These are phyloP conservation scores for Penicillium palitans DNA, from an alignment of 2,329 filamentous ascomycete genomes.

Conservation along the genomic window DNA sequence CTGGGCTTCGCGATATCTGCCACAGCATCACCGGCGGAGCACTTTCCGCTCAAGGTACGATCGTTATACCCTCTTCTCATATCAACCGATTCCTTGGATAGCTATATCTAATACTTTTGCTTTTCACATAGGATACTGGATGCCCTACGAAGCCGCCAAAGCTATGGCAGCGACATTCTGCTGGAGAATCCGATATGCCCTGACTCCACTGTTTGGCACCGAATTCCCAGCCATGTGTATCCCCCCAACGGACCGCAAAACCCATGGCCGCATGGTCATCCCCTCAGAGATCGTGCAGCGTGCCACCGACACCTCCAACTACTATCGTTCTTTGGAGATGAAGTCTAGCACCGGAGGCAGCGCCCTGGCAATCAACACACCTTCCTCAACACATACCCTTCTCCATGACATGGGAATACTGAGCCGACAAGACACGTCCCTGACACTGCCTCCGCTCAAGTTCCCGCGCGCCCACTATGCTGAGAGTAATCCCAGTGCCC, in stretches of 20 bases:
- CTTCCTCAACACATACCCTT: constrained; percentile 23
- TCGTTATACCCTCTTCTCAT: background rate
- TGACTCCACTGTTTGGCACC: constrained; percentile 88
- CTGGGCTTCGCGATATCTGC: constrained; percentile 81
- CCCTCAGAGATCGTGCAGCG: constrained; percentile 55
- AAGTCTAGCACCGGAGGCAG: background rate
- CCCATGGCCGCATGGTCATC: constrained; percentile 68
- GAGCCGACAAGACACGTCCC: background rate
- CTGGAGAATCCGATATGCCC: constrained; percentile 74
- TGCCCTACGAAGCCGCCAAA: constrained; percentile 83
- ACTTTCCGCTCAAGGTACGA: constrained; percentile 79
- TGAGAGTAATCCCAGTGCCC: constrained; percentile 40
- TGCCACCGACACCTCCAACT: constrained; percentile 46
- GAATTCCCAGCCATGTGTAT: constrained; percentile 75
- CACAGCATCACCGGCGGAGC: constrained; percentile 94
- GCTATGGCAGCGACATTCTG: constrained; percentile 91
- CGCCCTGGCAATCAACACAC: background rate
- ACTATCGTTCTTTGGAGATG: constrained; percentile 37
- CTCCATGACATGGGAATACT: background rate
- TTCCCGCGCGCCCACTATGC: constrained; percentile 27
- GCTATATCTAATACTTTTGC: background rate
- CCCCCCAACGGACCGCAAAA: constrained; percentile 57
- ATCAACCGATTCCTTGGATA: constrained; percentile 7
- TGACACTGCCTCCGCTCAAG: constrained; percentile 16
- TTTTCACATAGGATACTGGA: constrained; percentile 77